phyloP scores from a whole-genome alignment of 2,329 filamentous ascomycete species.

The Claviceps digitariae region DNA sequence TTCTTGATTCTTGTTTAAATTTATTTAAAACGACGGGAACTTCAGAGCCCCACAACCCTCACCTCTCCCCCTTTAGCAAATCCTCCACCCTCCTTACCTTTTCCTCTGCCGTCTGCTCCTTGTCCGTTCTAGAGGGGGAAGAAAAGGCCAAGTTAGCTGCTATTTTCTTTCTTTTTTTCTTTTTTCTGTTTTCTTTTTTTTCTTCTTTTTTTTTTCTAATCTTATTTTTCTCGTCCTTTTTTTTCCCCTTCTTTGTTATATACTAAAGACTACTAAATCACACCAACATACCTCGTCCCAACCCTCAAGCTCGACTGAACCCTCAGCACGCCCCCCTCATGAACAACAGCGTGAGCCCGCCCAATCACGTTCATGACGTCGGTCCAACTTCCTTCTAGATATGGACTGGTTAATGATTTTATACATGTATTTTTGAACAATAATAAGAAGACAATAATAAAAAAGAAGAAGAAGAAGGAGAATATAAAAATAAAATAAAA shows the following conservation, averaged over 20 bases:
- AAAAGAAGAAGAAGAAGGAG: too few relatives aligned
- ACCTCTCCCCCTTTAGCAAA: conserved; percentile 24
- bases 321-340: conserved; percentile 61
- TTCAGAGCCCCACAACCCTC: too few relatives aligned
- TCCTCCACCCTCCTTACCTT: conserved; percentile 55
- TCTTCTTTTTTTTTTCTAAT: too few relatives aligned
- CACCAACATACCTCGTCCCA: conserved; percentile 51
- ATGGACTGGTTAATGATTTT: neutral
- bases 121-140: conserved; percentile 52
- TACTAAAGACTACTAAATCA: too few relatives aligned
- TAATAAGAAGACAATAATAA: too few relatives aligned
- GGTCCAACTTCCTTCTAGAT: conserved; percentile 77
- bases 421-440: too few relatives aligned
- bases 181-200: too few relatives aligned
- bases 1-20: neutral
- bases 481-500: neutral
- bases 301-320: conserved; percentile 84
- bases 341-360: conserved; percentile 70
- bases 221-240: too few relatives aligned
- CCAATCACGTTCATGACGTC: conserved; percentile 73
- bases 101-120: conserved; percentile 66
- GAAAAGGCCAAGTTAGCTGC: neutral
- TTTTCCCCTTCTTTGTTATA: too few relatives aligned
- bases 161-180: too few relatives aligned
- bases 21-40: neutral